Evolutionary conservation across 1,284 basidiomycete genomes (phyloP), one percentile per base, ranked within the genome.

Genomic region (Ustilago curta): DNA sequence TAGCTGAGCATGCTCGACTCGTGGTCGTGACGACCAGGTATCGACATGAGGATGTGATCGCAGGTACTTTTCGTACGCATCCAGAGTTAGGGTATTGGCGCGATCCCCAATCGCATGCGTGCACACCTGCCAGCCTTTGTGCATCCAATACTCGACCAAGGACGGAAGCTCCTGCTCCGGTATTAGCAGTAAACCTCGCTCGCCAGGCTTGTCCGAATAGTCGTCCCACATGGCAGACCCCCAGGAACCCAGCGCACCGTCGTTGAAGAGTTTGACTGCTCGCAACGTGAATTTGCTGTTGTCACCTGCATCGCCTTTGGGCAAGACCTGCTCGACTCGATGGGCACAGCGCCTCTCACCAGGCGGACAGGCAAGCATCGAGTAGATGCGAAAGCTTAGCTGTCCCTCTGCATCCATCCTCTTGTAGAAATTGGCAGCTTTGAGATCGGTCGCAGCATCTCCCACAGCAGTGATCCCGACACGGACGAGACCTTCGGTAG

Each of bases 1-100:
- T 61, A 97, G 94, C 85, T 97, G 95, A 0, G 94, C 91, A 85
- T 97, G 95, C 82, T 97, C 95, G 27, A 96, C 90, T 23, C 95
- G 88, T 1, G 92, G 91, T 19, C 94, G 87, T 78, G 89, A 88
- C 45, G 31, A 65, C 54, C 21, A 56, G 11, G 25, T 31, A 23
- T 35, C 42, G 12, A 52, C 49, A 1, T 23, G 16, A 1, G 63
- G 39, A 55, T 59, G 54, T 4, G 60, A 51, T 21, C 35, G 16
- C 27, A 80, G 56, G 21, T 69, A 63, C 8, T 55, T n/a, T 45
- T 79, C 65, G 55, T 81, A 81, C 1, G 80, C 76, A 27, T 80
- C 78, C 21, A 97, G 88, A 0, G 93, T 90, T 21, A 92, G 87
- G 43, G 91, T 88, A 83, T 95, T 96, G 32, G 93, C 94, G 48